Conservation (phyloP, 768 basidiomycete genomes). For the Obba rivulosa region DNA sequence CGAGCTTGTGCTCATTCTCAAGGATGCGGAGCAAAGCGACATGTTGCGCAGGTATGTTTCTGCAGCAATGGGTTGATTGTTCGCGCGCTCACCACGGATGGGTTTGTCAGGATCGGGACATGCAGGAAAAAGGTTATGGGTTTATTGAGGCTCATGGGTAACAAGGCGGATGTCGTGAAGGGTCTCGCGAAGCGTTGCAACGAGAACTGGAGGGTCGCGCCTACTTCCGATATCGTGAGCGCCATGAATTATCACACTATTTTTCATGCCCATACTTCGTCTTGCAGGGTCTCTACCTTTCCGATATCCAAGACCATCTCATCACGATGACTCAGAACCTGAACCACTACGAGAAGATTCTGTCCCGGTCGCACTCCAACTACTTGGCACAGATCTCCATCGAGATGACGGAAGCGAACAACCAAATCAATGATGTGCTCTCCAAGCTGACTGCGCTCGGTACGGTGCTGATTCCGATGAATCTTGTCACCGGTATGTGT, state of each 20-base stretch:
- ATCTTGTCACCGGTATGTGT: slow-evolving; percentile 79
- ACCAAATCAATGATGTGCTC: slow-evolving; percentile 98
- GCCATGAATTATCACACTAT: not conserved
- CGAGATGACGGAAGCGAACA: slow-evolving; percentile 99
- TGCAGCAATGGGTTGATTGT: not conserved
- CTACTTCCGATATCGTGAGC: slow-evolving; percentile 91
- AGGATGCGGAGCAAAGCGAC: slow-evolving; percentile 94
- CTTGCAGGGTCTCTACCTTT: slow-evolving; percentile 82
- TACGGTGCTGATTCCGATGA: slow-evolving; percentile 97
- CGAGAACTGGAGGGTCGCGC: slow-evolving; percentile 98
- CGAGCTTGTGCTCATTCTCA: slow-evolving; percentile 94
- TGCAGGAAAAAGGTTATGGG: slow-evolving; percentile 99
- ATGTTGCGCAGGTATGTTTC: slow-evolving; percentile 71
- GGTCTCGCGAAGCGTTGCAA: slow-evolving; percentile 97
- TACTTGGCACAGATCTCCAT: slow-evolving; percentile 99
- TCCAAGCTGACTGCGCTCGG: slow-evolving; percentile 96
- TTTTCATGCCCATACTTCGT: slow-evolving; percentile 2
- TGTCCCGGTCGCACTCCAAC: slow-evolving; percentile 97
- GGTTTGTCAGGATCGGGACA: slow-evolving; percentile 70
- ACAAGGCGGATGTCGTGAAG: slow-evolving; percentile 99
- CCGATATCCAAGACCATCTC: slow-evolving; percentile 96
- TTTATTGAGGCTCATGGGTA: slow-evolving; percentile 91
- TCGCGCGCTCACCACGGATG: not conserved
- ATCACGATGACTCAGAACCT: slow-evolving; percentile 99
- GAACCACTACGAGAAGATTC: slow-evolving; percentile 99